Base-by-base conservation (phyloP, 306 rosid genomes). In the Myrica gale region DNA sequence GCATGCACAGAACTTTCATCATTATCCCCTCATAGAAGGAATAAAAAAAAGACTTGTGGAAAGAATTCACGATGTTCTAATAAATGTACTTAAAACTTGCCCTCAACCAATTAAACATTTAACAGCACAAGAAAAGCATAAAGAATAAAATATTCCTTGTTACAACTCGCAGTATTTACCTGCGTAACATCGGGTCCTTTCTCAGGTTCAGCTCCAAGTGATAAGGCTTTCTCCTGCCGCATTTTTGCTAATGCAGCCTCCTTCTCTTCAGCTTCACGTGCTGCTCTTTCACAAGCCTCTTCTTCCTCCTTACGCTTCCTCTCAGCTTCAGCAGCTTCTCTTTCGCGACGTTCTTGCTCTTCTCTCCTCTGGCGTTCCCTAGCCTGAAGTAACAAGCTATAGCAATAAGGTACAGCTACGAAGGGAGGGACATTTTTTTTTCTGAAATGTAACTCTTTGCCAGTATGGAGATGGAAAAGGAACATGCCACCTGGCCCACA, bases 291-390 rank as follows among this genome's bases (percentile, higher is more conserved):
- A 47, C 79, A 83, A 73, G 93, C 96, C 84, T 90, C 98, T 79
- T 92, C 97, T 83, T 96, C 99, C 84, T 92, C 98, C 83, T 86
- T 82, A 52, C 67, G 87, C 82, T 83, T 91, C 84, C 88, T 89
- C 87, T 90, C 99, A 54, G 97, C 97, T 82, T 96, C 99, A 61
- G 92, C 97, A 74, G 98, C 98, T 84, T 96, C 99, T 89, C 96
- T 90, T 76, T 88, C 93, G 58, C 88, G 91, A 19, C 91, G 94
- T 73, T 92, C 99, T 89, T 96, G 88, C 84, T 96, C 99, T 83
- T 92, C 97, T 73, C 81, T 87, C 82, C 90, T 89, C 81, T 89
- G 99, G 19, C 83, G 86, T 80, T 96, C 99, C 89, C 99, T 96
- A 51, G 97, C 97, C 98, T 96, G 86, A 76, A 61, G 65, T 74